Evolutionary conservation across 2,329 filamentous ascomycete genomes (phyloP), one percentile per base, ranked within the genome.

Genomic region (Tolypocladium inflatum): DNA sequence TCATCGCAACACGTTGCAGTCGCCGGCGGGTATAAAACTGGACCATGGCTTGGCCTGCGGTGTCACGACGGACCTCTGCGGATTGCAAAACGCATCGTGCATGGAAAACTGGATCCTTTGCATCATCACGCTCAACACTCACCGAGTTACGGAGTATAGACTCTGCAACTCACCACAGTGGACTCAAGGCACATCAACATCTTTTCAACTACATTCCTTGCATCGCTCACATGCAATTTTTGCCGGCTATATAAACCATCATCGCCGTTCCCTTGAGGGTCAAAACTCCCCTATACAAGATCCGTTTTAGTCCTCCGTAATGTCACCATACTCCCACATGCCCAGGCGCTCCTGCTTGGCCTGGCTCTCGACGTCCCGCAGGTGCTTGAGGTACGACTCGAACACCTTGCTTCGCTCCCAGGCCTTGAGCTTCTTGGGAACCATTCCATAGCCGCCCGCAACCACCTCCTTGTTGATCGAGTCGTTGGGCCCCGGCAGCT

Each of bases 251-350:
- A 19, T 13, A 7, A 51, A 15, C 17, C 19, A 4, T 21, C 48
- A 35, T 13, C 48, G 30, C 19, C 48, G 4, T n/a, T 13, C 48
- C 5, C 37, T 39, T 1, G 15, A 39, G 15, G 5, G 15, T 2
- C 37, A 17, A 39, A 5, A 39, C 5, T 15, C 37, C 37, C 15
- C 4, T 26, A 7, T 17, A 39, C 37, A 15, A 15, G 13, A 39
- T 17, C 4, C 7, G 19, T 21, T 35, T 35, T 85, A 91, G 69
- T 96, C 91, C 77, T 96, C 92, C 17, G 91, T 96, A 69, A 96
- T 81, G 72, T 97, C 94, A 65, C 94, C 94, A 74, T 97, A 99
- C 81, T 99, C 94, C 92, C 93, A 99, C 83, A 96, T 94, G 50
- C 94, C 94, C 64, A 85, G 80, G 62, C 91, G 84, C 58, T 86